phyloP scores from a whole-genome alignment of 1,284 basidiomycete species.

The Apiotrichum sp. region DNA sequence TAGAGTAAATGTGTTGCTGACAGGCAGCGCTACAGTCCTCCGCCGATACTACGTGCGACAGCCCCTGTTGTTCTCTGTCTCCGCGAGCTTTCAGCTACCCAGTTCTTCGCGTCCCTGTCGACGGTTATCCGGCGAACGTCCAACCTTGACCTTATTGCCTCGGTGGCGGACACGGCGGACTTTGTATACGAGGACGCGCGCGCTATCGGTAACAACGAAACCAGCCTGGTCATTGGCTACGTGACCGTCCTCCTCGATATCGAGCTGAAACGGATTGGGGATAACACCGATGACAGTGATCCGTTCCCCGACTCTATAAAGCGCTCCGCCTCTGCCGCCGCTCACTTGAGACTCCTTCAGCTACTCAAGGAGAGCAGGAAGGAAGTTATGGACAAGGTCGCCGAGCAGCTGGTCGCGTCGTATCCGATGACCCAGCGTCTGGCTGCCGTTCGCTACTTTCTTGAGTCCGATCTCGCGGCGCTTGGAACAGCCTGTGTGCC shows the following conservation, averaged over 20 bases:
- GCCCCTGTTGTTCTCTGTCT: slow-evolving; percentile 24
- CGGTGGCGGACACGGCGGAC: slow-evolving; percentile 5
- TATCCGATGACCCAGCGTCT: slow-evolving; percentile 1
- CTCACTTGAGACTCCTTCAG: not conserved
- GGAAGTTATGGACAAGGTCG: not conserved
- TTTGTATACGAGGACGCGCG: slow-evolving; percentile 1
- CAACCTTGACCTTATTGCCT: slow-evolving; percentile 7
- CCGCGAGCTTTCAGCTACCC: slow-evolving; percentile 18
- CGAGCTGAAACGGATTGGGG: slow-evolving; percentile 9
- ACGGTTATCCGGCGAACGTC: slow-evolving; percentile 9
- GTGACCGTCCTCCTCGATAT: slow-evolving; percentile 21
- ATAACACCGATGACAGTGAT: not conserved
- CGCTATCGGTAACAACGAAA: slow-evolving; percentile 9
- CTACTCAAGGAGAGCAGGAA: slow-evolving; percentile 1
- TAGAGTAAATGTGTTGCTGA: not conserved
- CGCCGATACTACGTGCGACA: slow-evolving; percentile 30
- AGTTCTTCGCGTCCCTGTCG: slow-evolving; percentile 23
- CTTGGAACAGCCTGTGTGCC: slow-evolving; percentile 8
- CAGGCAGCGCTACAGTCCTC: slow-evolving; percentile 26
- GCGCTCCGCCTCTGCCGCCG: not conserved
- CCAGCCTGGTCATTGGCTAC: slow-evolving; percentile 8
- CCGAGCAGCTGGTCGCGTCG: slow-evolving; percentile 1
- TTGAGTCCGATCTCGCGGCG: slow-evolving; percentile 9
- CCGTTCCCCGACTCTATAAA: not conserved
- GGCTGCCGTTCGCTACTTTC: slow-evolving; percentile 5